Conservation (phyloP, 2,329 filamentous ascomycete genomes). For the Aspergillus pseudonomiae region DNA sequence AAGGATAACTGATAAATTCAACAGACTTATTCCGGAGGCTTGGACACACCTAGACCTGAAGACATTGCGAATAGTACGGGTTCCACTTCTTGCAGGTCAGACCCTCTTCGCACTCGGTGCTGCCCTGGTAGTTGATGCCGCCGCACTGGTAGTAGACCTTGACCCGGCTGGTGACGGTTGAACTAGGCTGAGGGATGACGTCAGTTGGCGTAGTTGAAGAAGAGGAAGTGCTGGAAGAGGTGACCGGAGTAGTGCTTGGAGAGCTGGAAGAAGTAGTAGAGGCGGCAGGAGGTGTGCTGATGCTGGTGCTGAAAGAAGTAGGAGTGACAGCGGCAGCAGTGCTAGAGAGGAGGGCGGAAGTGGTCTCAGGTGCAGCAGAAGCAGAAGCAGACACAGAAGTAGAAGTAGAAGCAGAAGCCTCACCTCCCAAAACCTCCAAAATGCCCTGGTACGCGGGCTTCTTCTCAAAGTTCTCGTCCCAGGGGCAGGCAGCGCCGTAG, state of each 20-base stretch:
- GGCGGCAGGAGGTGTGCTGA: background rate
- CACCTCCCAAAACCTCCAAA: slow-evolving; percentile 29
- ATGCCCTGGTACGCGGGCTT: slow-evolving; percentile 51
- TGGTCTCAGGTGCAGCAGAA: background rate
- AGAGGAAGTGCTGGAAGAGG: background rate
- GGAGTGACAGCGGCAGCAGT: background rate
- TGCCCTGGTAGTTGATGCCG: background rate
- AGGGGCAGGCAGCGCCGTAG: slow-evolving; percentile 48
- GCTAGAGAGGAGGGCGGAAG: background rate
- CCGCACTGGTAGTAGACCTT: background rate
- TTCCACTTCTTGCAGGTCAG: background rate
- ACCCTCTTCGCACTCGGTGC: background rate
- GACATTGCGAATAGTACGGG: background rate
- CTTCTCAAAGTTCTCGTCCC: slow-evolving; percentile 50
- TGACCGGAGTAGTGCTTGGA: background rate
- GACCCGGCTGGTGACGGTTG: background rate
- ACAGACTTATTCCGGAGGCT: no score
- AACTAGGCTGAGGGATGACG: background rate
- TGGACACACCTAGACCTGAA: background rate
- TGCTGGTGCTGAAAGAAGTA: background rate
- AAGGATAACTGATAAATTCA: no score
- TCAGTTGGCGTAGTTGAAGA: background rate
- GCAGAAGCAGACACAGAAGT: slow-evolving; percentile 7
- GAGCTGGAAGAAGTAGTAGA: background rate
- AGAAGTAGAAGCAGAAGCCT: slow-evolving; percentile 14